Base-by-base conservation (phyloP, 495 filamentous ascomycete genomes). In the Letharia columbiana region DNA sequence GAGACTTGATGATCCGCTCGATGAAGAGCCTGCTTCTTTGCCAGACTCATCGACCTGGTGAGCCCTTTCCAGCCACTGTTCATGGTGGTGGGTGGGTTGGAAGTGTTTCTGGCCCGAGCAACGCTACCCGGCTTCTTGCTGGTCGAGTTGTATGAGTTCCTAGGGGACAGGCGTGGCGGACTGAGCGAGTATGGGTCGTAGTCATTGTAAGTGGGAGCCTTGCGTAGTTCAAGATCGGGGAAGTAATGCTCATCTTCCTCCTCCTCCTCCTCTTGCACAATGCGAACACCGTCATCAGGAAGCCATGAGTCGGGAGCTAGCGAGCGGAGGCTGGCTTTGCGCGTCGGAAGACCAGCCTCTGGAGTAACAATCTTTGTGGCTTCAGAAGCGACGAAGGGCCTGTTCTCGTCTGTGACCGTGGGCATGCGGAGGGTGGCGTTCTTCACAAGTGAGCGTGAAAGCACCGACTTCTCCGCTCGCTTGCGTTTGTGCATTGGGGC, bases 401-500 rank as follows among this genome's bases (percentile, higher is more conserved):
- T 63, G 18, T 56, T 68, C 35, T 63, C 64, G 39, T 61, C 60
- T n/a, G 64, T 57, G 15, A 12, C 20, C 33, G 45, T 54, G 63
- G 62, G 47, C 35, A 61, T 66, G 39, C 44, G 58, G 18, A 44
- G 58, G 39, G 45, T 37, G 31, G 62, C 61, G 31, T 31, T 68
- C 61, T 61, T 68, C 28, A 65, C 28, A 9, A 60, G 49, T 57
- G 50, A 52, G 4, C 57, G 68, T 35, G 45, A 47, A 23, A 56
- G 49, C 54, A 52, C 23, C 33, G 61, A 37, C 50, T 69, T 62
- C 7, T 60, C 56, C 18, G 42, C 23, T 37, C 71, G 69, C 63
- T 71, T 73, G n/a, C 71, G 69, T 59, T 71, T 73, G n/a, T 73
- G 71, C 65, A 73, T 71, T 7, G 71, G 71, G 11, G 71, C 71